Percentiles rank a stretch among this genome's conserved stretches.
Evolutionary conservation across 805 yeast genomes (phyloP).

Genomic region (Blastobotrys attinorum): DNA sequence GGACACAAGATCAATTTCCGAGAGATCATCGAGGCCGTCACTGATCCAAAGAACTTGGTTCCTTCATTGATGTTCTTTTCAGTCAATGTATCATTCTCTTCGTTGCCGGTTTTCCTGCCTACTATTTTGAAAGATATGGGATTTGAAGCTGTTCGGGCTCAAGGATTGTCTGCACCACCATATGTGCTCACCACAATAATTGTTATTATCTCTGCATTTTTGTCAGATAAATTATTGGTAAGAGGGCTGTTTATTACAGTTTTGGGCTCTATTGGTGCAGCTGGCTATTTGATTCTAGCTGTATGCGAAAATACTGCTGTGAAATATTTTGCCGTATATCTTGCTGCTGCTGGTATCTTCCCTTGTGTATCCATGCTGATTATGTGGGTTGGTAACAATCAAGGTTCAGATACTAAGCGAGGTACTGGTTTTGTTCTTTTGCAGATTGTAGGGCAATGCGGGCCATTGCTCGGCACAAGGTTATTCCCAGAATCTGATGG

Average conservation of each 20-base stretch:
- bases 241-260: conserved; percentile 19
- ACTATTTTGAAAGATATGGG: conserved; percentile 38
- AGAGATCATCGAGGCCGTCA: conserved; percentile 7
- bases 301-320: conserved; percentile 18
- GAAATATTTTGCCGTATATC: conserved; percentile 24
- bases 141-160: conserved; percentile 34
- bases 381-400: conserved; percentile 22
- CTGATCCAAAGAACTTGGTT: conserved; percentile 14
- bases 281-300: conserved; percentile 22
- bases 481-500: conserved; percentile 18
- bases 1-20: conserved; percentile 5
- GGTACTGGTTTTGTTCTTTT: conserved; percentile 25
- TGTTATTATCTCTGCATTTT: conserved; percentile 19
- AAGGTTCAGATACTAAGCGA: conserved; percentile 23
- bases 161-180: conserved; percentile 42
- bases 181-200: conserved; percentile 30
- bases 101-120: conserved; percentile 43
- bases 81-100: conserved; percentile 19
- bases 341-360: conserved; percentile 20
- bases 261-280: conserved; percentile 12
- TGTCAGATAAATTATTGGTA: conserved; percentile 34
- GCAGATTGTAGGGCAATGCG: conserved; percentile 25
- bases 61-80: conserved; percentile 21
- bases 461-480: conserved; percentile 25
- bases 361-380: conserved; percentile 19